A percentile compares a stretch with the other conserved stretches of the same genome.
phyloP scores from a whole-genome alignment of 352 stramenopile genomes.

The Thalassiosira hispida region DNA sequence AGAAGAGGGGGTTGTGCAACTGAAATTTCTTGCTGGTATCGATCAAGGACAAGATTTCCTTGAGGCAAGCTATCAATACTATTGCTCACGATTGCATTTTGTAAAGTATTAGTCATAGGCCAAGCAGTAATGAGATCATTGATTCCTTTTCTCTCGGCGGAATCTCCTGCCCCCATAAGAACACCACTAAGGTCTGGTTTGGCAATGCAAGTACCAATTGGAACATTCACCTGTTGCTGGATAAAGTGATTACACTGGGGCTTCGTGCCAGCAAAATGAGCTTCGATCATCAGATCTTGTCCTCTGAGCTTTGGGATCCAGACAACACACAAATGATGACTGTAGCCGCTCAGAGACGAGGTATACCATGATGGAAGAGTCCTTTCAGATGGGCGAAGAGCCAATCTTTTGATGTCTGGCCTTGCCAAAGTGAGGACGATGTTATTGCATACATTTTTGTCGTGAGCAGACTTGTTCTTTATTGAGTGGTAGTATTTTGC shows the following conservation, averaged over 20 bases:
- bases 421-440: slow-evolving; percentile 36
- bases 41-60: slow-evolving; percentile 43
- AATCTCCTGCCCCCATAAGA: background rate
- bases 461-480: slow-evolving; percentile 16
- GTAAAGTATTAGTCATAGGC: slow-evolving; percentile 35
- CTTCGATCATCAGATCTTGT: slow-evolving; percentile 39
- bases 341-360: slow-evolving; percentile 28
- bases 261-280: slow-evolving; percentile 45
- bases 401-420: slow-evolving; percentile 25
- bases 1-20: slow-evolving; percentile 37
- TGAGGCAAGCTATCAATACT: slow-evolving; percentile 33
- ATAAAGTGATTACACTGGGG: slow-evolving; percentile 43
- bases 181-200: slow-evolving; percentile 28
- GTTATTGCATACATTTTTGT: slow-evolving; percentile 49
- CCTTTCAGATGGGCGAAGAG: slow-evolving; percentile 19
- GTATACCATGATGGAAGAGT: slow-evolving; percentile 31
- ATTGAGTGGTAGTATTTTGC: slow-evolving; percentile 42
- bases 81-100: slow-evolving; percentile 32
- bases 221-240: slow-evolving; percentile 27
- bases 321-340: slow-evolving; percentile 31
- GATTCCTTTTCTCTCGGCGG: background rate
- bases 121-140: slow-evolving; percentile 25
- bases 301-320: slow-evolving; percentile 38
- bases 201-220: slow-evolving; percentile 8
- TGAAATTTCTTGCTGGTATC: slow-evolving; percentile 42